Percentiles rank a stretch among this genome's conserved stretches.
These are phyloP conservation scores for Magnaporthiopsis poae DNA, from an alignment of 2,329 filamentous ascomycete species.

Conservation along the genomic window DNA sequence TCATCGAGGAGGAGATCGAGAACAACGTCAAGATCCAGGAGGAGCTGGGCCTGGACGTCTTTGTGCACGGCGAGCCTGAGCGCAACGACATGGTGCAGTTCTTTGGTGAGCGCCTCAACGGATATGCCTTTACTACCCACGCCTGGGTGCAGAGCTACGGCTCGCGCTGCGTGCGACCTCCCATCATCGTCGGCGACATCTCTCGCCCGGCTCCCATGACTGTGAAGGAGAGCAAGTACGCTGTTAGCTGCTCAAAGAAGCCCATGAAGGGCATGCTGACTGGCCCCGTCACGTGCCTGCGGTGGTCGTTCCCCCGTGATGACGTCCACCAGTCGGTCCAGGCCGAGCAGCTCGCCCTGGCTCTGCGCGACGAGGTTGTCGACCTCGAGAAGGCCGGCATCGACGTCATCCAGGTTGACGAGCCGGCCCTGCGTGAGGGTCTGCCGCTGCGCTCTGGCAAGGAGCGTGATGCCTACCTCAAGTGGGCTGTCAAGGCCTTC, in stretches of 20 bases:
- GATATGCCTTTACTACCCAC: slow-evolving; percentile 97
- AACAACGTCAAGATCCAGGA: slow-evolving; percentile 94
- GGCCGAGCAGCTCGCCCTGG: slow-evolving; percentile 95
- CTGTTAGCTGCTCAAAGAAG: slow-evolving; percentile 89
- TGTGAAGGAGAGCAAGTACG: slow-evolving; percentile 99
- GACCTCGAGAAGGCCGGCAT: slow-evolving; percentile 96
- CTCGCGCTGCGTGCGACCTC: slow-evolving; percentile 93
- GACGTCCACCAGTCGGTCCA: slow-evolving; percentile 98
- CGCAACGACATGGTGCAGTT: slow-evolving; percentile 99
- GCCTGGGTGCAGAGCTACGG: slow-evolving; percentile 97
- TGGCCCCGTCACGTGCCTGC: slow-evolving; percentile 93
- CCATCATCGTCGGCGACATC: slow-evolving; percentile 97
- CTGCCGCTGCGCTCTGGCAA: slow-evolving; percentile 87
- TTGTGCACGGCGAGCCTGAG: slow-evolving; percentile 97
- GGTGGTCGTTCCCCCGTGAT: slow-evolving; percentile 99
- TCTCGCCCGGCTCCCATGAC: slow-evolving; percentile 96
- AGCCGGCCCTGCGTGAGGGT: slow-evolving; percentile 98
- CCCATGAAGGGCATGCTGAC: slow-evolving; percentile 99
- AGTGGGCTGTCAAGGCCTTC: slow-evolving; percentile 97
- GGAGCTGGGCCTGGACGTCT: slow-evolving; percentile 92
- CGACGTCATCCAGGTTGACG: slow-evolving; percentile 97
- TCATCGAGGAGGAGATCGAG: slow-evolving; percentile 98
- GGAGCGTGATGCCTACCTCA: slow-evolving; percentile 93
- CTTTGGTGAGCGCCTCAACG: slow-evolving; percentile 94
- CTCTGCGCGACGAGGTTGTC: slow-evolving; percentile 94